Conservation (phyloP, 768 basidiomycete genomes). For the Paxillus involutus region DNA sequence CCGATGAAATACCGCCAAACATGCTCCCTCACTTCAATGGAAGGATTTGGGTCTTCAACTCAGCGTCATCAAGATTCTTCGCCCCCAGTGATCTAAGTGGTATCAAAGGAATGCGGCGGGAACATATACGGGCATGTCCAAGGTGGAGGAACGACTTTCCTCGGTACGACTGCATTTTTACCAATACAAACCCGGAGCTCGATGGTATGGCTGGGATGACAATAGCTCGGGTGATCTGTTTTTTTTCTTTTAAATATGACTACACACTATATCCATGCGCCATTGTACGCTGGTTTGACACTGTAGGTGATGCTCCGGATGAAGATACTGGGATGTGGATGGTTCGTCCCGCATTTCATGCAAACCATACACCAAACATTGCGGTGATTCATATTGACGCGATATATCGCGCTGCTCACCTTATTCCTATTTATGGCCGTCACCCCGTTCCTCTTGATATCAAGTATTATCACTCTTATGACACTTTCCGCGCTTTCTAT, state of each 20-base stretch:
- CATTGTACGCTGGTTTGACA: constrained; percentile 21
- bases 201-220: constrained; percentile 16
- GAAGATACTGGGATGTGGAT: constrained; percentile 31
- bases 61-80: constrained; percentile 21
- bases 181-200: constrained; percentile 7
- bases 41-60: constrained; percentile 19
- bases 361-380: background rate
- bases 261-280: constrained; percentile 18
- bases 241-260: constrained; percentile 10
- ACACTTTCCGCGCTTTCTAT: constrained; percentile 22
- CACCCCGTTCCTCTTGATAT: constrained; percentile 10
- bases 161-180: constrained; percentile 22
- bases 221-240: constrained; percentile 14
- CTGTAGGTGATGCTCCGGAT: constrained; percentile 15
- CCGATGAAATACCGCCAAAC: background rate
- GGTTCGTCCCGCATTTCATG: constrained; percentile 8
- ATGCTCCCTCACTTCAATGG: background rate
- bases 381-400: constrained; percentile 26
- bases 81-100: constrained; percentile 30
- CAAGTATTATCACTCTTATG: constrained; percentile 15
- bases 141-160: constrained; percentile 14
- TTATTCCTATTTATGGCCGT: constrained; percentile 24
- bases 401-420: constrained; percentile 31
- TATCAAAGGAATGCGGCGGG: constrained; percentile 21
- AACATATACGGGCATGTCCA: constrained; percentile 20